Base-by-base conservation (phyloP, 1,284 basidiomycete species). In the Apiotrichum brassicae region DNA sequence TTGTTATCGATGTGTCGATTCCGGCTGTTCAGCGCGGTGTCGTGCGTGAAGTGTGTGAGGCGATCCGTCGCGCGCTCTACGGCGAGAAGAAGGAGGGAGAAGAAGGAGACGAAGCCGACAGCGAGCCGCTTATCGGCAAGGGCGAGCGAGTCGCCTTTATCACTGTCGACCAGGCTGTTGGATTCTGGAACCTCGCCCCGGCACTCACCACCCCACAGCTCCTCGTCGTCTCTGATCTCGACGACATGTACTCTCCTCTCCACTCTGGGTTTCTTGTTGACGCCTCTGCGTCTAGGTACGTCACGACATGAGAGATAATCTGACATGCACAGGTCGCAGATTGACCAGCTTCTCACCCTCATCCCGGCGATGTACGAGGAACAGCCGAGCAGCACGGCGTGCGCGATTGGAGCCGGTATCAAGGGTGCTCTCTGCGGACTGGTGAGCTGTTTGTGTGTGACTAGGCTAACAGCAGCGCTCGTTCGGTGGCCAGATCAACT, bases 231-330 rank as follows among this genome's bases (percentile, higher is more conserved):
- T 77, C 87, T 1, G 95, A 98, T 66, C 76, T 97, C 30, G 77
- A 93, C 22, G 95, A 98, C 60, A 84, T 92, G 24, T 98, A 94
- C 70, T 74, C 89, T 3, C 95, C 95, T 0, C 73, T 93, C 30
- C 78, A 77, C 30, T 76, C 79, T 12, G 86, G 85, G 1, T 77
- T 95, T 39, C 86, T 97, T 52, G 91, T 86, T 7, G 82, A 91
- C 58, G 85, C 90, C 1, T 65, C 70, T 52, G 80, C 84, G 51
- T 85, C 82, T 37, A 78, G 82, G 85, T 87, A 60, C 52, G 77
- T 63, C 3, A 6, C 19, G 18, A 32, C 40, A 23, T 40, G 30
- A n/a, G 19, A 9, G 11, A 32, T 12, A 7, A 13, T 18, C 50
- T 51, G 13, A 48, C 42, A 43, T 5, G 6, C 7, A 4, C 50